Evolutionary conservation across 768 basidiomycete genomes (phyloP), one percentile per base, ranked within the genome.

Genomic region (Trametes cingulata): DNA sequence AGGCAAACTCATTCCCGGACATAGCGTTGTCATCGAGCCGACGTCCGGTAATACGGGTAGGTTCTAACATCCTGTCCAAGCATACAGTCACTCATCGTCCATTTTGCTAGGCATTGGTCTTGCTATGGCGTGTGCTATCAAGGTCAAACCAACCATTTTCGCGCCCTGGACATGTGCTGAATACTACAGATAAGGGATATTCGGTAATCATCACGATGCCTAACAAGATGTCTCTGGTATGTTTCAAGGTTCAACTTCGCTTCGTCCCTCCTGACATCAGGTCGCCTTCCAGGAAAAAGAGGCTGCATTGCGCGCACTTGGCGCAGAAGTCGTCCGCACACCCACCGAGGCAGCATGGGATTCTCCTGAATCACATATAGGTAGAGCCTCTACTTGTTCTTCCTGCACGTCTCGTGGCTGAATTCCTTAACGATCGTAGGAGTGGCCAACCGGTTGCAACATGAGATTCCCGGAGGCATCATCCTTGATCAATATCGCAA

Each of bases 21-120:
- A 92, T 74, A 93, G 91, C 65, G 85, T 95, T 52, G 86, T 98
- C 57, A 95, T 99, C 60, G 97, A 99, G 72, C 93, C 97, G 0
- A 97, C 92, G 9, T 93, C 91, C 12, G 94, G 94, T 20, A 96
- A 97, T 68, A 96, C 95, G n/a, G 95, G 94, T 93, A 67, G 45
- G 82, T 43, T 17, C 12, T 14, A 25, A 3, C 22, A 35, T 15
- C 33, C 15, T 27, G 20, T 48, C n/a, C 36, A 8, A 33, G 2
- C 17, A 37, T 56, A 5, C 36, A 22, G 46, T 56, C 3, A 49
- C 8, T 19, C 20, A 33, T 10, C 4, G 8, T 25, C 3, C 1
- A 2, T 29, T 13, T 25, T n/a, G 2, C 13, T 49, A 93, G 93
- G 95, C 6, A 96, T 99, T 61, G 97, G 95, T 0, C 78, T 99